Percentiles rank a stretch among this genome's conserved stretches.
phyloP scores from a whole-genome alignment of 106 monocot species.

The Dendrobium chrysotoxum region DNA sequence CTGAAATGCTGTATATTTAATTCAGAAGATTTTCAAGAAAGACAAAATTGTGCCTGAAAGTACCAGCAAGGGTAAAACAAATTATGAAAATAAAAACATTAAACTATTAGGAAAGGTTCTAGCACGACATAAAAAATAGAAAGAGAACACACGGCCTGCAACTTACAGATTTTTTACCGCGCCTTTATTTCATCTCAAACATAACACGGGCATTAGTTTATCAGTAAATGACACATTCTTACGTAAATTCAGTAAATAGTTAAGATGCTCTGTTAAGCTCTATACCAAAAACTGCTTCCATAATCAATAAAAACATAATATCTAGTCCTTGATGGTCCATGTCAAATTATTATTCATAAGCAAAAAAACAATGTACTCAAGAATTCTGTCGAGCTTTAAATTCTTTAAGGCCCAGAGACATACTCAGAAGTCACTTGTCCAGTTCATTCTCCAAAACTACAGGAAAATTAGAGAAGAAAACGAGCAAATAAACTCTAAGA shows the following conservation, averaged over 20 bases:
- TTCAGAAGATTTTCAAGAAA: neutral
- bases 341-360: neutral
- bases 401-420: neutral
- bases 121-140: too few species aligned
- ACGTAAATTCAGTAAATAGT: neutral
- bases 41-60: neutral
- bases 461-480: neutral
- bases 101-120: too few species aligned
- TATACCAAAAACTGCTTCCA: neutral
- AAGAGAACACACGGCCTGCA: too few species aligned
- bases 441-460: neutral
- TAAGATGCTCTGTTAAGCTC: neutral
- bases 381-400: neutral
- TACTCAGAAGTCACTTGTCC: neutral
- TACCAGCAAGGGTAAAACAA: neutral
- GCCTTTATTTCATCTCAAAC: neutral
- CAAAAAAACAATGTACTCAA: neutral
- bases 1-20: neutral
- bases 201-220: neutral
- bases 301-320: neutral
- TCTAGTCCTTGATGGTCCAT: neutral
- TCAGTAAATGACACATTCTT: neutral
- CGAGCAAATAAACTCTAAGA: neutral
- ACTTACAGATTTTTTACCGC: too few species aligned
- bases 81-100: neutral